phyloP scores from a whole-genome alignment of 1,139 yeast species.

The Suhomyces atakaporum region DNA sequence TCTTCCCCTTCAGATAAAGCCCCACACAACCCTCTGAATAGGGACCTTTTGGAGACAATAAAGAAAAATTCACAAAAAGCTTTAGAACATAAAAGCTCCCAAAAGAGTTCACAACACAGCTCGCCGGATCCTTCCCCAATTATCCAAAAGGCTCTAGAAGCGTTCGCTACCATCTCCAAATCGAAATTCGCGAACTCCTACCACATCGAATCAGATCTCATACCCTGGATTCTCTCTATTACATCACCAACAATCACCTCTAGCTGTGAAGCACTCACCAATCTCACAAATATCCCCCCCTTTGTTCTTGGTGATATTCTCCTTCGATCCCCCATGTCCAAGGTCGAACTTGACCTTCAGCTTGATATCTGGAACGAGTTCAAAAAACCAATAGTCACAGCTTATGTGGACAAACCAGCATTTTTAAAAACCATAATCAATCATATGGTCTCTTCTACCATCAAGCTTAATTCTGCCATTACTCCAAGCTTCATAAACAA shows the following conservation, averaged over 20 bases:
- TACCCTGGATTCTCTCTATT: slow-evolving; percentile 34
- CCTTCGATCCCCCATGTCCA: slow-evolving; percentile 37
- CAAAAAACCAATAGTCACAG: slow-evolving; percentile 20
- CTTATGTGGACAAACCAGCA: slow-evolving; percentile 20
- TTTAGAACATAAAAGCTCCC: too few relatives aligned
- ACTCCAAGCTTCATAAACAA: slow-evolving; percentile 21
- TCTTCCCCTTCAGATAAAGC: too few relatives aligned
- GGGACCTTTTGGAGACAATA: too few relatives aligned
- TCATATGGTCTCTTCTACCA: slow-evolving; percentile 30
- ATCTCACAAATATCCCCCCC: slow-evolving; percentile 36
- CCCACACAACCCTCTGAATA: too few relatives aligned
- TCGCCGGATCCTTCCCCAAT: too few relatives aligned
- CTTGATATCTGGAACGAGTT: slow-evolving; percentile 38
- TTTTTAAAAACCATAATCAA: slow-evolving; percentile 25
- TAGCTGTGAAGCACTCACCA: slow-evolving; percentile 31
- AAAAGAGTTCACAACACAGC: too few relatives aligned
- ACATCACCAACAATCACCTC: slow-evolving; percentile 27
- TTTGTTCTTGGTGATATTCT: slow-evolving; percentile 39
- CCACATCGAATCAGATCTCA: slow-evolving; percentile 17
- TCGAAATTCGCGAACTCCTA: slow-evolving; percentile 5
- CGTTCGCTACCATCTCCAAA: slow-evolving; percentile 7
- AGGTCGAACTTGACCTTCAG: slow-evolving; percentile 36
- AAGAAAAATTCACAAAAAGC: too few relatives aligned
- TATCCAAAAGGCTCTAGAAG: slow-evolving; percentile 5
- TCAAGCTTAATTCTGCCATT: slow-evolving; percentile 25